Evolutionary conservation across 805 yeast genomes (phyloP), one percentile per base, ranked within the genome.

Genomic region (Monosporozyma unispora): DNA sequence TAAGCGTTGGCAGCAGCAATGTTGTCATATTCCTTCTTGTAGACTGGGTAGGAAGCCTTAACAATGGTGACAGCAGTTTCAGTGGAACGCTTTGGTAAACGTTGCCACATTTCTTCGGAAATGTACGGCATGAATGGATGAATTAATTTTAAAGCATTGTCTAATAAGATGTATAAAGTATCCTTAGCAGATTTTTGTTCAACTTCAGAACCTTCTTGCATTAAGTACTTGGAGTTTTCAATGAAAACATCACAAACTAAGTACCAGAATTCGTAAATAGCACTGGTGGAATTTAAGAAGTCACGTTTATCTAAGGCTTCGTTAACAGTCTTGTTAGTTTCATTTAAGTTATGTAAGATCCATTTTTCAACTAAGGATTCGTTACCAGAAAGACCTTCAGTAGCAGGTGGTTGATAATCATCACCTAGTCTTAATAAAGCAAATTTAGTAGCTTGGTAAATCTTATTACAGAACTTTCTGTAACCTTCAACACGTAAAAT

Each of bases 401-500:
- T 68, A 21, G 82, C 80, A 48, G 95, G 87, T 48, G 99, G 98
- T 50, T 70, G 67, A 70, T 87, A 93, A 65, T 82, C 96, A 25
- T 79, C 85, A 53, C 98, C 98, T 54, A 93, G 77, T 69, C 95
- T 82, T 81, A 90, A 81, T 70, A 93, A 75, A 41, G 89, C 98
- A 64, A 93, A 93, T 74, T 93, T 93, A 54, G 98, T 90, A 48
- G 99, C 99, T 74, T 93, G 98, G 78, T 88, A 93, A 61, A 93
- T 93, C 81, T 93, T 93, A 82, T 93, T 93, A 77, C 99, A 89
- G 86, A 93, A 93, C 79, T 93, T 93, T 73, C 99, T 82, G 82
- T 93, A 93, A 63, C 98, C 99, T 69, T 93, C 98, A 58, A 93
- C 96, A 73, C 98, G 85, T 68, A 88, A 75, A 60, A 93, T 89